These are phyloP conservation scores for Eucalyptus microcorys DNA, from an alignment of 345 rosid species.

Conservation along the genomic window DNA sequence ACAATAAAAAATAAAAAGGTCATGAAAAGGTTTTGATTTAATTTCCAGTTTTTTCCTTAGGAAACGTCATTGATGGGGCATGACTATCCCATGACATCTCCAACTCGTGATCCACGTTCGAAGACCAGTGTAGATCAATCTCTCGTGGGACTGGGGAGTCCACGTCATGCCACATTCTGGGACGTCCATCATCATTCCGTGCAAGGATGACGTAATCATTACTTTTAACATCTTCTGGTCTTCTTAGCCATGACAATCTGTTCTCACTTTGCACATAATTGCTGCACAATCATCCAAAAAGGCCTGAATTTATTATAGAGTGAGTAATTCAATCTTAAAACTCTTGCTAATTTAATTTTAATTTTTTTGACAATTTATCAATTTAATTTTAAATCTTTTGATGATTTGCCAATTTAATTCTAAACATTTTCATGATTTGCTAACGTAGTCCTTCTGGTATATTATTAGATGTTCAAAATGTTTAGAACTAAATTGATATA, in stretches of 20 bases:
- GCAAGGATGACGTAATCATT: neutral
- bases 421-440: neutral
- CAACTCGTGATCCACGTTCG: neutral
- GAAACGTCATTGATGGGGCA: neutral
- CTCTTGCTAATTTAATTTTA: neutral
- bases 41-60: neutral
- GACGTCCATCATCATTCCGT: neutral
- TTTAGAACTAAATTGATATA: no score
- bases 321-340: no score
- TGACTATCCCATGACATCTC: neutral
- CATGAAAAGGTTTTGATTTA: neutral
- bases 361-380: no score
- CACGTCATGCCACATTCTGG: neutral
- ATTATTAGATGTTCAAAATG: no score
- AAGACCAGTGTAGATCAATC: neutral
- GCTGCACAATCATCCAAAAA: neutral
- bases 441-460: accelerated
- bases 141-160: neutral
- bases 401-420: neutral
- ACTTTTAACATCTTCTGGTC: neutral
- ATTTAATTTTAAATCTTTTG: no score
- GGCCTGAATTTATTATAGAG: no score
- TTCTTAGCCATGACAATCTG: neutral
- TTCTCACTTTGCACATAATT: neutral
- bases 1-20: no score